phyloP scores from a whole-genome alignment of 371 early-diverging fungal species.

The Apophysomyces variabilis region DNA sequence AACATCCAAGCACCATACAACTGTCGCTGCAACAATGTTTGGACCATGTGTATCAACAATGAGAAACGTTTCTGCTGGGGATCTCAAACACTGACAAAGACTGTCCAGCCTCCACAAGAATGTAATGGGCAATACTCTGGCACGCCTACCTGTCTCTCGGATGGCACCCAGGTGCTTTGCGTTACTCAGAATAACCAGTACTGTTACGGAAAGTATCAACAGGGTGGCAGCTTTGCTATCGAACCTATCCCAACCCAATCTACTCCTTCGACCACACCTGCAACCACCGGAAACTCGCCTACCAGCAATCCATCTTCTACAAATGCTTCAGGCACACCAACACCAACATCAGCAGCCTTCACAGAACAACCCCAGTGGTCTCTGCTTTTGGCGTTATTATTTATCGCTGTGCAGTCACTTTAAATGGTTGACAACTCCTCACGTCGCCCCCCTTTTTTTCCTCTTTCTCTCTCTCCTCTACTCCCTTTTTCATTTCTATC shows the following conservation, averaged over 20 bases:
- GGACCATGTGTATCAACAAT: conserved; percentile 38
- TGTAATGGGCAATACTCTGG: conserved; percentile 33
- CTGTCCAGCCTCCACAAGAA: conserved; percentile 28
- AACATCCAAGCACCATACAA: conserved; percentile 30
- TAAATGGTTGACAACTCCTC: not conserved
- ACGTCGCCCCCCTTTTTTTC: not conserved
- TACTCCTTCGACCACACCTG: not conserved
- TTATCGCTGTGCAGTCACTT: conserved; percentile 6
- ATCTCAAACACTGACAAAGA: conserved; percentile 31
- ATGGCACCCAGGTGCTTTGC: conserved; percentile 38
- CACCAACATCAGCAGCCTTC: not conserved
- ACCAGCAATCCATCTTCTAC: not conserved
- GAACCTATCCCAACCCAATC: conserved; percentile 22
- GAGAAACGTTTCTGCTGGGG: conserved; percentile 48
- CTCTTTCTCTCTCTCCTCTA: not conserved
- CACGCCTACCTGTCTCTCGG: conserved; percentile 44
- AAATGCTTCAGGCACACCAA: conserved; percentile 3
- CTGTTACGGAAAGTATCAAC: conserved; percentile 36
- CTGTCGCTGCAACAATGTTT: conserved; percentile 40
- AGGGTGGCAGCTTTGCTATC: conserved; percentile 18
- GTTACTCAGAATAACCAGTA: conserved; percentile 46
- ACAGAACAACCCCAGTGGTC: not conserved
- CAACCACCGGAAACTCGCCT: not conserved
- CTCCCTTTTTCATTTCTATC: not conserved
- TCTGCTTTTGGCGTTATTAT: not conserved